A percentile compares a stretch with the other conserved stretches of the same genome.
Evolutionary conservation across 176 grass and related monocot genomes (phyloP).

Genomic region (Bolboschoenus planiculmis): DNA sequence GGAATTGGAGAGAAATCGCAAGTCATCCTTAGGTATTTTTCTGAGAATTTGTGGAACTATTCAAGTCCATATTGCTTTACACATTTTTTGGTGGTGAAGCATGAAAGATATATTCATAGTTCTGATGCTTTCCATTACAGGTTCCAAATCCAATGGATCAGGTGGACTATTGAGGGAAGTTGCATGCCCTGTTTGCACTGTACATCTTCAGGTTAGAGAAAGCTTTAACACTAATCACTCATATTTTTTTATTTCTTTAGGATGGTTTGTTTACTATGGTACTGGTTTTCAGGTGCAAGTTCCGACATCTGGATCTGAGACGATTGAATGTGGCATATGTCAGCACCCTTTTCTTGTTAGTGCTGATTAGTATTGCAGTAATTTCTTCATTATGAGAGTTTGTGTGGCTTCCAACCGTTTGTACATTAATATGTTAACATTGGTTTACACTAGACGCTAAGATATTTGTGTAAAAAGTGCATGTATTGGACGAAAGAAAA

Average conservation of each 20-base stretch:
- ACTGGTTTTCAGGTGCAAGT: constrained; percentile 66
- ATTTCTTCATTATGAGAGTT: background rate
- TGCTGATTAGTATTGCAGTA: constrained; percentile 43
- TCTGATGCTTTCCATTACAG: constrained; percentile 33
- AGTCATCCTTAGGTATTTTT: constrained; percentile 57
- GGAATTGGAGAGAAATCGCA: constrained; percentile 89
- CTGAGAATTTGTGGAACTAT: background rate
- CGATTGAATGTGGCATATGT: constrained; percentile 92
- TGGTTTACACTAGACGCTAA: background rate
- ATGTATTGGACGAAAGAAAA: background rate
- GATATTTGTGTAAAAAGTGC: background rate
- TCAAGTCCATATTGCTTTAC: background rate
- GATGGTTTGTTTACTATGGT: constrained; percentile 13
- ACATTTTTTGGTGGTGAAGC: background rate
- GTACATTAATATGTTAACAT: constrained; percentile 17
- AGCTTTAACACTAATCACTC: background rate
- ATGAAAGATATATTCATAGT: background rate
- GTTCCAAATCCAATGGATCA: constrained; percentile 35
- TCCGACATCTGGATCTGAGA: constrained; percentile 85
- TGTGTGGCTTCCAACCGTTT: background rate
- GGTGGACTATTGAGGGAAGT: constrained; percentile 79
- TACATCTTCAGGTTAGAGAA: constrained; percentile 86
- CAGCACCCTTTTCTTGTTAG: constrained; percentile 91
- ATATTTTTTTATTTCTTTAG: background rate
- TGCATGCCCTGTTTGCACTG: constrained; percentile 87